phyloP scores from a whole-genome alignment of 1,139 yeast genomes.

The Kodamaea ohmeri region DNA sequence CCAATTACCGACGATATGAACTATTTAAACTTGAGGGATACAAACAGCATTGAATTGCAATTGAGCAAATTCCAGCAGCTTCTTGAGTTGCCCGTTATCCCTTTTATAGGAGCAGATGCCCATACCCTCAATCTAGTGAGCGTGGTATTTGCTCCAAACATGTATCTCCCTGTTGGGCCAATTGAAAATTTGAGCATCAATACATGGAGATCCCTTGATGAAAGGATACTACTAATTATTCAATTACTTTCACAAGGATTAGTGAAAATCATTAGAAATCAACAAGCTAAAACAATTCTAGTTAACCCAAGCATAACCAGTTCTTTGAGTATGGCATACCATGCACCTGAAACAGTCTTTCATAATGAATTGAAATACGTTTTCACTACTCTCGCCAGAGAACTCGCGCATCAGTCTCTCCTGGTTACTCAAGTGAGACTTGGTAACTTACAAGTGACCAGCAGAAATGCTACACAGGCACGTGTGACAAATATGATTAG shows the following conservation, averaged over 20 bases:
- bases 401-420: conserved; percentile 39
- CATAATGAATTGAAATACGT: conserved; percentile 36
- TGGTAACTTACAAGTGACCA: conserved; percentile 46
- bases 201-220: conserved; percentile 53
- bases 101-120: conserved; percentile 52
- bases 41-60: conserved; percentile 33
- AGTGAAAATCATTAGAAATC: conserved; percentile 51
- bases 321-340: conserved; percentile 45
- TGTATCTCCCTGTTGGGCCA: conserved; percentile 69
- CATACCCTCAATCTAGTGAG: conserved; percentile 55
- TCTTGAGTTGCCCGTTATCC: conserved; percentile 37
- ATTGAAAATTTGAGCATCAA: conserved; percentile 53
- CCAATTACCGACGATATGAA: conserved; percentile 51
- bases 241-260: conserved; percentile 57
- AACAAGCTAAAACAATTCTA: conserved; percentile 43
- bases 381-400: conserved; percentile 41
- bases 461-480: conserved; percentile 24
- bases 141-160: conserved; percentile 60
- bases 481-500: conserved; percentile 32
- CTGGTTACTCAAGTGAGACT: conserved; percentile 45
- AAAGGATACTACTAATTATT: conserved; percentile 46
- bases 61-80: conserved; percentile 44
- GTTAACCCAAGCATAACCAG: conserved; percentile 45
- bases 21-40: conserved; percentile 37
- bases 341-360: conserved; percentile 47